phyloP scores from a whole-genome alignment of 2,329 filamentous ascomycete species.

The Rugonectria rugulosa region DNA sequence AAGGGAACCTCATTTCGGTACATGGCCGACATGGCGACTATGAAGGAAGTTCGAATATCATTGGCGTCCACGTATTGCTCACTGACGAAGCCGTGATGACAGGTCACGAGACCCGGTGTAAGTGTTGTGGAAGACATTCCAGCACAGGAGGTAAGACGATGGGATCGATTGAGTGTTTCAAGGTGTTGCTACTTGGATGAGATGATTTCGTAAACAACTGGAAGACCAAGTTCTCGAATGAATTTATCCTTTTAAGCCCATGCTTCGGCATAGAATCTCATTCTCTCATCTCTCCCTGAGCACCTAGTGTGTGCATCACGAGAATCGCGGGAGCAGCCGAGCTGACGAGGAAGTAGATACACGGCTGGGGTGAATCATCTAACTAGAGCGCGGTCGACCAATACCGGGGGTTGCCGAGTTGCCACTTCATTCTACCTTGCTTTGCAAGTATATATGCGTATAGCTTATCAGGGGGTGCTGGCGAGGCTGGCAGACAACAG shows the following conservation, averaged over 20 bases:
- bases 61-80: conserved; percentile 19
- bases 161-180: too few species aligned
- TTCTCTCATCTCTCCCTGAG: neutral
- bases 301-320: neutral
- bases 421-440: neutral
- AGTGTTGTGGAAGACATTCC: conserved; percentile 9
- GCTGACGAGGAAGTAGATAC: neutral
- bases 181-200: too few species aligned
- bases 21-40: conserved; percentile 45
- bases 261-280: neutral
- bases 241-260: neutral
- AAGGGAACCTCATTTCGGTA: conserved; percentile 46
- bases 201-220: too few species aligned
- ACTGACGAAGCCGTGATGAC: neutral
- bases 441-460: neutral
- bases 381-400: neutral
- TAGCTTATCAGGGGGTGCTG: neutral
- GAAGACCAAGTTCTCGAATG: neutral
- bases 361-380: conserved; percentile 6
- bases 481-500: neutral
- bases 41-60: conserved; percentile 39
- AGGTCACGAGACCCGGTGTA: neutral
- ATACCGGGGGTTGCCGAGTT: conserved; percentile 22
- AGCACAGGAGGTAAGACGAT: neutral
- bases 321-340: conserved; percentile 8